These are phyloP conservation scores for Collybia mongolica DNA, from an alignment of 768 basidiomycete genomes.

Conservation along the genomic window DNA sequence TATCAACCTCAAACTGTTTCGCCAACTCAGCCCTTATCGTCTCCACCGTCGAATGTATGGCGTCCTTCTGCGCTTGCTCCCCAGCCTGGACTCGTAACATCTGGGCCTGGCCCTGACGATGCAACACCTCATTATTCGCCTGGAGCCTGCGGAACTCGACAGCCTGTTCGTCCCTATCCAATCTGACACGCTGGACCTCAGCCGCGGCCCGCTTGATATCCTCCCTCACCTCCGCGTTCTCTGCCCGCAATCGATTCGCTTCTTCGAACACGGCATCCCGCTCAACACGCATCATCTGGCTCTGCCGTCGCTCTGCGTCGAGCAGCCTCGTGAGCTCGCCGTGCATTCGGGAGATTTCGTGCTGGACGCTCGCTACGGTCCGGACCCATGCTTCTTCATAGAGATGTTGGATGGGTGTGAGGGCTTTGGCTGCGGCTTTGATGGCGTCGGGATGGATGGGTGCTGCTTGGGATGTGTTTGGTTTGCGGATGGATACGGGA, in stretches of 20 bases:
- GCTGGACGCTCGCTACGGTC: constrained; percentile 16
- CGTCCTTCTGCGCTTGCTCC: constrained; percentile 5
- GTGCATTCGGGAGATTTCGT: constrained; percentile 17
- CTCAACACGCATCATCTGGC: not conserved
- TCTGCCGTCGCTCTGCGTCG: constrained; percentile 6
- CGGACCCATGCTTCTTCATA: constrained; percentile 17
- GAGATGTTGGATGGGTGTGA: constrained; percentile 14
- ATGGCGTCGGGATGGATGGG: constrained; percentile 7
- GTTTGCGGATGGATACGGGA: no score
- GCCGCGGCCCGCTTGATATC: constrained; percentile 2
- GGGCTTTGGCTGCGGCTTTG: constrained; percentile 8
- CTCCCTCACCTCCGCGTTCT: constrained; percentile 4
- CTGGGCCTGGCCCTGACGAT: not conserved
- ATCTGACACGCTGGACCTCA: not conserved
- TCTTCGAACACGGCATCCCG: not conserved
- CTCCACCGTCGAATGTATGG: constrained; percentile 14
- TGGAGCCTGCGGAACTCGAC: constrained; percentile 1
- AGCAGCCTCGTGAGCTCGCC: constrained; percentile 7
- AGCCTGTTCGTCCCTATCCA: not conserved
- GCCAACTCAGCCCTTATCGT: constrained; percentile 13
- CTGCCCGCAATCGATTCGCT: not conserved
- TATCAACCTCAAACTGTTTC: constrained; percentile 14
- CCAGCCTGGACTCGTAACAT: not conserved
- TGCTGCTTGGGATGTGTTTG: no score
- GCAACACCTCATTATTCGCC: constrained; percentile 7